These are phyloP conservation scores for Umbellularia californica DNA, from an alignment of 164 flowering plant species.

Conservation along the genomic window DNA sequence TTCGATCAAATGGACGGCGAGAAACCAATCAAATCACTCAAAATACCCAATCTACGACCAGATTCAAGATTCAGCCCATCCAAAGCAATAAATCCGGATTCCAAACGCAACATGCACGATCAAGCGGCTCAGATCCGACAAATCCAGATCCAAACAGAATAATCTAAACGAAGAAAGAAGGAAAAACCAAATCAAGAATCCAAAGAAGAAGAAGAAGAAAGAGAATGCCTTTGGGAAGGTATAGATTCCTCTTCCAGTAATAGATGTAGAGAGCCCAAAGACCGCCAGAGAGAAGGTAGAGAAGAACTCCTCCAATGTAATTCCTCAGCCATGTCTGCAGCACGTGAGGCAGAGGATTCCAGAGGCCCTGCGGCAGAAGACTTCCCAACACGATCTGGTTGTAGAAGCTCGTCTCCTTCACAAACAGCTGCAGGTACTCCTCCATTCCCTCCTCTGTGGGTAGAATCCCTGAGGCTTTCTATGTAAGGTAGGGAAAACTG, in stretches of 20 bases:
- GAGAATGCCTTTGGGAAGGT: conserved; percentile 67
- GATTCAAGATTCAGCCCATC: not conserved
- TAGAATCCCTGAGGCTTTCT: not conserved
- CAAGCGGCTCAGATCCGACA: not conserved
- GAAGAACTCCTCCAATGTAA: conserved; percentile 55
- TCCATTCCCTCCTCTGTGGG: conserved; percentile 20
- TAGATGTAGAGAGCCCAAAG: conserved; percentile 86
- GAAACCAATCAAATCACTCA: not conserved
- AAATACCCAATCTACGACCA: not conserved
- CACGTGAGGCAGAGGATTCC: conserved; percentile 57
- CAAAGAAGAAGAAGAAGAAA: not conserved
- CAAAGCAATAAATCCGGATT: not conserved
- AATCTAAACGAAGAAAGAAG: not conserved
- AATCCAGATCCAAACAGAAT: not conserved
- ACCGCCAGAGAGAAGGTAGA: conserved; percentile 67
- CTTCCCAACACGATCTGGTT: conserved; percentile 58
- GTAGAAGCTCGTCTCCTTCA: conserved; percentile 56
- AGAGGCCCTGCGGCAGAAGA: conserved; percentile 42
- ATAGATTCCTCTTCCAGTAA: conserved; percentile 62
- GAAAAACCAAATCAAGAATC: not conserved
- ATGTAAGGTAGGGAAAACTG: not conserved
- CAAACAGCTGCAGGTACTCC: conserved; percentile 38
- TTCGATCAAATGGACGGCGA: not conserved
- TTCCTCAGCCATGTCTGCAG: conserved; percentile 74
- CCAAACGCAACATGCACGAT: not conserved